Evolutionary conservation across 805 yeast species (phyloP), one percentile per base, ranked within the genome.

Genomic region (Saturnispora quitensis): DNA sequence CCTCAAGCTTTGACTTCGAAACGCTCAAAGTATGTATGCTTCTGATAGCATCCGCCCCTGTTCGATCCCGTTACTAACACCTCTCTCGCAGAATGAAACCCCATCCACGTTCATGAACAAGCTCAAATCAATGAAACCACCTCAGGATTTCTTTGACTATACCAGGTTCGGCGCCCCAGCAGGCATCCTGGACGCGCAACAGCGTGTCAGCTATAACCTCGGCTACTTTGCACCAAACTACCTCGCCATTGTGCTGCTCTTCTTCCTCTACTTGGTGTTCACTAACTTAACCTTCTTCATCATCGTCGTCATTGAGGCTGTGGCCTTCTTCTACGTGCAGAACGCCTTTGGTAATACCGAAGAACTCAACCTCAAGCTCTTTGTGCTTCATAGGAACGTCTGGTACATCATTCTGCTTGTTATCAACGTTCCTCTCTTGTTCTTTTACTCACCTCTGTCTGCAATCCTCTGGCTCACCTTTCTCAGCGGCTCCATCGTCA

Each of bases 401-500:
- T 73, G 93, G 56, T 93, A 90, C 74, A 87, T 96, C 25, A 89
- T 82, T 10, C 75, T 93, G 60, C 69, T 88, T 52, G 74, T 89
- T 56, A 73, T 91, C 54, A 74, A 76, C 40, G 61, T 78, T 43
- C 80, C 81, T 2, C 50, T 66, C 18, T 51, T 65, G 13, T 77
- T 93, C 61, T 72, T 89, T 56, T 96, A 97, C 22, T 83, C 91
- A 58, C 97, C 98, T 27, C 74, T 93, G 56, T 78, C 91, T 49
- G 86, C 97, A 4, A 67, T 93, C 67, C 75, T 93, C 73, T 93
- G 98, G 98, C 78, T 91, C 59, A 77, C 86, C 59, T 93, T 96
- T 60, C 86, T 95, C 15, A 83, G 93, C 40, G 84, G 84, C 27
- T 84, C 84, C 46, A 67, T 85, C 36, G 86, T 91, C 40, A 71